Conservation (phyloP, 352 stramenopile species). For the Pythium sp. region DNA sequence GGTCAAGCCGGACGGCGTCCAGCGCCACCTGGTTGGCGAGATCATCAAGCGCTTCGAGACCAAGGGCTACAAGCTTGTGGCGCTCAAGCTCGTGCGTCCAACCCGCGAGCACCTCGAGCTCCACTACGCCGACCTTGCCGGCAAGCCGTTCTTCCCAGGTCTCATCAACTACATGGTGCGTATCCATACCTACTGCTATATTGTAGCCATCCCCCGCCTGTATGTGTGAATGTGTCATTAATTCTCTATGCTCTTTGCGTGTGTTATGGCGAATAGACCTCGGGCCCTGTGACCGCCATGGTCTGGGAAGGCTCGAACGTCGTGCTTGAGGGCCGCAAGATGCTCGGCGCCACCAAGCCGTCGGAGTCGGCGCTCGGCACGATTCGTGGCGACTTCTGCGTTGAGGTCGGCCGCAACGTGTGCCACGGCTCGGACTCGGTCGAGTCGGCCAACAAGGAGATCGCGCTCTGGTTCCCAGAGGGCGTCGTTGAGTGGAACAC, state of each 20-base stretch:
- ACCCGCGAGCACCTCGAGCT: slow-evolving; percentile 77
- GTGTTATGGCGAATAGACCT: slow-evolving; percentile 34
- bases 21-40: slow-evolving; percentile 93
- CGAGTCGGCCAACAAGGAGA: slow-evolving; percentile 97
- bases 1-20: slow-evolving; percentile 98
- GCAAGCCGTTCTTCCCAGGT: slow-evolving; percentile 92
- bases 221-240: not conserved
- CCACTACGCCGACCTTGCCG: slow-evolving; percentile 93
- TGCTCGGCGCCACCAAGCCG: slow-evolving; percentile 97
- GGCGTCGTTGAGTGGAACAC: slow-evolving; percentile 75
- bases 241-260: not conserved
- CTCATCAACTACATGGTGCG: slow-evolving; percentile 95
- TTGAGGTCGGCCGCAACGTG: slow-evolving; percentile 93
- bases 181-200: not conserved
- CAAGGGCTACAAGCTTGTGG: slow-evolving; percentile 95
- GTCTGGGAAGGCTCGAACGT: slow-evolving; percentile 95
- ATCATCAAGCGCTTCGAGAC: slow-evolving; percentile 97
- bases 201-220: not conserved
- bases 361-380: slow-evolving; percentile 93
- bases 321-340: slow-evolving; percentile 92
- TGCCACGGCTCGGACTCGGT: slow-evolving; percentile 97
- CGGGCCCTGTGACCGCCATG: slow-evolving; percentile 91
- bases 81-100: slow-evolving; percentile 92
- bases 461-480: slow-evolving; percentile 95
- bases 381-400: slow-evolving; percentile 97